Conservation (phyloP, 78 protist genomes). For the Ministeria vibrans region DNA sequence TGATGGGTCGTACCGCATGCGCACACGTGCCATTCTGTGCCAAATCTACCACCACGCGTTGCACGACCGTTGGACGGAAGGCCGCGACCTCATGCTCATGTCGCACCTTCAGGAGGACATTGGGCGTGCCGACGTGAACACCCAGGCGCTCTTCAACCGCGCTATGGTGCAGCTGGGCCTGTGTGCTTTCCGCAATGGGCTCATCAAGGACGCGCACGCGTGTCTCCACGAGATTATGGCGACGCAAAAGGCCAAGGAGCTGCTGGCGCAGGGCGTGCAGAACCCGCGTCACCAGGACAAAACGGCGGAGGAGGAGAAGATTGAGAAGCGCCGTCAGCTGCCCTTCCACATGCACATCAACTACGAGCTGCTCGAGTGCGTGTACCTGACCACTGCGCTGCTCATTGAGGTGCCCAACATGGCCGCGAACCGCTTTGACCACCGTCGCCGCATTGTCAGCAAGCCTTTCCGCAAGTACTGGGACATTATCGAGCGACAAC, state of each 20-base stretch:
- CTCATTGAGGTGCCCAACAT: conserved; percentile 64
- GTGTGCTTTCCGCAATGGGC: conserved; percentile 86
- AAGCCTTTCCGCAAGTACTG: conserved; percentile 52
- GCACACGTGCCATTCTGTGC: conserved; percentile 64
- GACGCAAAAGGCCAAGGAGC: conserved; percentile 47
- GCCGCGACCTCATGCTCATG: conserved; percentile 88
- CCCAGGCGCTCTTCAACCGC: conserved; percentile 78
- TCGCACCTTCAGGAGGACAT: conserved; percentile 70
- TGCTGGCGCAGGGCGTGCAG: conserved; percentile 68
- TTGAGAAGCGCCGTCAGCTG: conserved; percentile 58
- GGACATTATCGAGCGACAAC: background rate
- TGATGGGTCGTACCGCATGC: conserved; percentile 47
- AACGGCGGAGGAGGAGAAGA: conserved; percentile 53
- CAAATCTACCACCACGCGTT: conserved; percentile 46
- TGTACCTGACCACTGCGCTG: conserved; percentile 77
- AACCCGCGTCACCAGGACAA: conserved; percentile 22
- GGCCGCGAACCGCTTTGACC: background rate
- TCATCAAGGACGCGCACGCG: conserved; percentile 71
- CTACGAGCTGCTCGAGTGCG: conserved; percentile 84
- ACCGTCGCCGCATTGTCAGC: conserved; percentile 28
- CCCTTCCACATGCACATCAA: conserved; percentile 96
- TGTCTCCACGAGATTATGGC: conserved; percentile 57
- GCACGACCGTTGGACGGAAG: conserved; percentile 48
- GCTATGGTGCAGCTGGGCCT: conserved; percentile 90
- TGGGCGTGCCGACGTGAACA: conserved; percentile 41